These are phyloP conservation scores for Arabidopsis suecica DNA, from an alignment of 345 rosid genomes.

Conservation along the genomic window DNA sequence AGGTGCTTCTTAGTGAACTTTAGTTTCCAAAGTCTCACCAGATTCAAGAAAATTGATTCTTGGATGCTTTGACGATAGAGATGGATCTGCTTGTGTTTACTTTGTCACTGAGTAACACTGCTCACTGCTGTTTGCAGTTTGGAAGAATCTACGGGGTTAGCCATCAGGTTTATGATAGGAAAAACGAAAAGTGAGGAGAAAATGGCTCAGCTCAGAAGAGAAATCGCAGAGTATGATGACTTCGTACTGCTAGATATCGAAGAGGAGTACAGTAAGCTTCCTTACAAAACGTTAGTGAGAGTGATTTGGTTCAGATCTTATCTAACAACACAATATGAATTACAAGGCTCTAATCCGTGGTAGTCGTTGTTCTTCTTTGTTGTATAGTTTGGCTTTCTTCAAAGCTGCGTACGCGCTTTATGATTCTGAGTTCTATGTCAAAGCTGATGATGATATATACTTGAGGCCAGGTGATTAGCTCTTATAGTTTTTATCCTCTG, in stretches of 20 bases:
- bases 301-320: constrained; percentile 7
- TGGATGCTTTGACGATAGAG: background rate
- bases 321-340: background rate
- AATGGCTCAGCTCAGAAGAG: constrained; percentile 65
- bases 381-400: constrained; percentile 72
- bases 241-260: constrained; percentile 76
- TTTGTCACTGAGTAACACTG: background rate
- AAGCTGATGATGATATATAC: constrained; percentile 90
- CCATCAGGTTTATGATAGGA: constrained; percentile 76
- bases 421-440: constrained; percentile 81
- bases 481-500: constrained; percentile 15
- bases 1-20: background rate
- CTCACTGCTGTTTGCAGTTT: constrained; percentile 47
- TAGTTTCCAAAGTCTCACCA: background rate
- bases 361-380: background rate
- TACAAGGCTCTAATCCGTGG: background rate
- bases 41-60: constrained; percentile 20
- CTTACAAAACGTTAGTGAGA: constrained; percentile 85
- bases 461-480: constrained; percentile 73
- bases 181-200: constrained; percentile 56
- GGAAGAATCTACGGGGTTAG: constrained; percentile 85
- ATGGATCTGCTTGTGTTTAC: constrained; percentile 5
- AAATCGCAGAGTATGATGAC: constrained; percentile 76
- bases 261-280: constrained; percentile 95
- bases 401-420: constrained; percentile 79